Conservation (phyloP, 2,329 filamentous ascomycete genomes). For the Grosmannia huntii region DNA sequence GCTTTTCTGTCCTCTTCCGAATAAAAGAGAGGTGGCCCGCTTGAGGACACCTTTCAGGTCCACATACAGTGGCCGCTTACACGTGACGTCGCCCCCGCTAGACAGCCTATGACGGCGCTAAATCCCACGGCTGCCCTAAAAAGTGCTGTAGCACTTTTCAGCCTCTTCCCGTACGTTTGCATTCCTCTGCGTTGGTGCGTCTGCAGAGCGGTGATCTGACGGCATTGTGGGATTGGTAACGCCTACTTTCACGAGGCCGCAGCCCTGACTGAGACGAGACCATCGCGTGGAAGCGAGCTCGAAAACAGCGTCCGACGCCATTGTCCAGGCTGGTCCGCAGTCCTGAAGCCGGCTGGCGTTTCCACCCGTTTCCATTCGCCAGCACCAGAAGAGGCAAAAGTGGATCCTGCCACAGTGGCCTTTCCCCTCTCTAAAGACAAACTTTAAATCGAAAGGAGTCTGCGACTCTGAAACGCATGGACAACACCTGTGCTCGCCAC, state of each 20-base stretch:
- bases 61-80: background rate
- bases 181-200: too few relatives aligned
- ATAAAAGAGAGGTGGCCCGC: constrained; percentile 9
- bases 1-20: constrained; percentile 9
- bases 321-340: too few relatives aligned
- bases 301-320: too few relatives aligned
- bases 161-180: too few relatives aligned
- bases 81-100: background rate
- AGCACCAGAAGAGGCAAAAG: background rate
- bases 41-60: constrained; percentile 14
- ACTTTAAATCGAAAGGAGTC: background rate
- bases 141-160: too few relatives aligned
- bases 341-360: background rate
- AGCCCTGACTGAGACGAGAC: too few relatives aligned
- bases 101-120: background rate
- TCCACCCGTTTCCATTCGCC: background rate
- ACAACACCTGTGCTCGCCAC: too few relatives aligned
- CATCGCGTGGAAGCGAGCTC: too few relatives aligned
- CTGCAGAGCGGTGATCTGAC: too few relatives aligned
- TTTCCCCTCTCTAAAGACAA: background rate
- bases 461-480: background rate
- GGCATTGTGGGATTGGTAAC: too few relatives aligned
- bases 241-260: too few relatives aligned
- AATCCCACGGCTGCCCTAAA: too few relatives aligned
- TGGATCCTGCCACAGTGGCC: constrained; percentile 12